Conservation (phyloP, 495 filamentous ascomycete species). For the Hyaloscypha bicolor region DNA sequence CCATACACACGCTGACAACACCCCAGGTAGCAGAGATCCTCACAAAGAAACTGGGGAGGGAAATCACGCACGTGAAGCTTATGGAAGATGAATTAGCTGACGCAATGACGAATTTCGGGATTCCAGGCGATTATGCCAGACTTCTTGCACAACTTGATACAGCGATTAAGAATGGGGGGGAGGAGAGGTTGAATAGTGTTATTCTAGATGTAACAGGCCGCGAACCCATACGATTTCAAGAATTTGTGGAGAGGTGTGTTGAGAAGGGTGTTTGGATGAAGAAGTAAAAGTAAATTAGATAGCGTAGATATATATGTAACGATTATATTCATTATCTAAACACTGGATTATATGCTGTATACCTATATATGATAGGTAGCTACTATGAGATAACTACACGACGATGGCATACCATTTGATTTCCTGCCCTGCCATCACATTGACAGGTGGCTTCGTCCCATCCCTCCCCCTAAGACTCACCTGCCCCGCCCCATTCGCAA, state of each 20-base stretch:
- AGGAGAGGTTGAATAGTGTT: conserved; percentile 26
- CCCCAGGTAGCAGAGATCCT: conserved; percentile 43
- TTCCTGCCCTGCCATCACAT: conserved; percentile 14
- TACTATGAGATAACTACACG: background rate
- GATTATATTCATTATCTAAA: too few relatives aligned
- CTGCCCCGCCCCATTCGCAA: conserved; percentile 20
- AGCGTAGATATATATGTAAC: background rate
- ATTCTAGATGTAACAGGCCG: conserved; percentile 26
- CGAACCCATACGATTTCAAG: conserved; percentile 17
- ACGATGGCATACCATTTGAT: conserved; percentile 26
- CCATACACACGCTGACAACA: background rate
- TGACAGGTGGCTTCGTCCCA: conserved; percentile 16
- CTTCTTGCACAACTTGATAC: conserved; percentile 28
- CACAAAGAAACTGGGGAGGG: conserved; percentile 39
- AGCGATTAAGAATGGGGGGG: conserved; percentile 18
- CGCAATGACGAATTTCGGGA: conserved; percentile 19
- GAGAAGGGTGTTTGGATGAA: conserved; percentile 18
- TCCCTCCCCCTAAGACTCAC: conserved; percentile 11
- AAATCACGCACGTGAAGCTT: conserved; percentile 49
- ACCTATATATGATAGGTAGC: too few relatives aligned
- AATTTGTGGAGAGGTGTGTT: conserved; percentile 20
- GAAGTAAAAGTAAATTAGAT: background rate
- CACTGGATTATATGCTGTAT: too few relatives aligned
- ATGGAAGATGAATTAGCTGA: conserved; percentile 34
- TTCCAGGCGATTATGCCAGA: conserved; percentile 27